These are phyloP conservation scores for Mucor mucedo DNA, from an alignment of 371 early-diverging fungal species.

Conservation along the genomic window DNA sequence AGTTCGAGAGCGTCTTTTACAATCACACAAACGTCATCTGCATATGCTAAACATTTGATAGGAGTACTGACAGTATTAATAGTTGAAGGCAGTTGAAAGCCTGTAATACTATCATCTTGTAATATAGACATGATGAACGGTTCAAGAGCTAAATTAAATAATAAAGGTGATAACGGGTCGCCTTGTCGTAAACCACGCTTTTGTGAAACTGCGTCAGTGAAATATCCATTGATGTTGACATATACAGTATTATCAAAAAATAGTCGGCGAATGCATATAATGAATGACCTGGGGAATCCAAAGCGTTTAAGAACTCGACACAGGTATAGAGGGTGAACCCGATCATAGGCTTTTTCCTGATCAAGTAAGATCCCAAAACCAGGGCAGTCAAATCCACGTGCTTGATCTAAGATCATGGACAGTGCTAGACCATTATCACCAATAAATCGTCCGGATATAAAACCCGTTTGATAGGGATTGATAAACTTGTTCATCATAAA, in stretches of 20 bases:
- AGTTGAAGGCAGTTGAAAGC: not conserved
- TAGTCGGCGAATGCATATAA: conserved; percentile 4
- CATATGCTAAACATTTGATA: conserved; percentile 14
- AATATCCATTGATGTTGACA: conserved; percentile 28
- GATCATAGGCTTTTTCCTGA: conserved; percentile 30
- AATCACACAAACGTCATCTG: conserved; percentile 21
- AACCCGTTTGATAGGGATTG: conserved; percentile 10
- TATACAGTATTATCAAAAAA: conserved; percentile 4
- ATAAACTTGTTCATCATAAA: not conserved
- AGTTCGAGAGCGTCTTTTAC: not conserved
- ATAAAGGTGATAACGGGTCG: conserved; percentile 13
- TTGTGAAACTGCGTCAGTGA: conserved; percentile 1
- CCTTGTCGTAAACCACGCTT: conserved; percentile 15
- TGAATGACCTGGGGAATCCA: conserved; percentile 13
- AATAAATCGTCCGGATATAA: conserved; percentile 10
- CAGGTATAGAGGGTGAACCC: conserved; percentile 25
- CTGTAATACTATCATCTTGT: not conserved
- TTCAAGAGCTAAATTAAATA: conserved; percentile 24
- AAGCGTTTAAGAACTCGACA: not conserved
- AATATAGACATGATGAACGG: conserved; percentile 2
- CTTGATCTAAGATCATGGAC: conserved; percentile 11
- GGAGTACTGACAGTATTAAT: not conserved
- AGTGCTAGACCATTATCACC: conserved; percentile 13
- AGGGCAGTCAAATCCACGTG: not conserved
- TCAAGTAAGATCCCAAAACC: conserved; percentile 19